Evolutionary conservation across 768 basidiomycete species (phyloP).

Genomic region (Hericium coralloides): DNA sequence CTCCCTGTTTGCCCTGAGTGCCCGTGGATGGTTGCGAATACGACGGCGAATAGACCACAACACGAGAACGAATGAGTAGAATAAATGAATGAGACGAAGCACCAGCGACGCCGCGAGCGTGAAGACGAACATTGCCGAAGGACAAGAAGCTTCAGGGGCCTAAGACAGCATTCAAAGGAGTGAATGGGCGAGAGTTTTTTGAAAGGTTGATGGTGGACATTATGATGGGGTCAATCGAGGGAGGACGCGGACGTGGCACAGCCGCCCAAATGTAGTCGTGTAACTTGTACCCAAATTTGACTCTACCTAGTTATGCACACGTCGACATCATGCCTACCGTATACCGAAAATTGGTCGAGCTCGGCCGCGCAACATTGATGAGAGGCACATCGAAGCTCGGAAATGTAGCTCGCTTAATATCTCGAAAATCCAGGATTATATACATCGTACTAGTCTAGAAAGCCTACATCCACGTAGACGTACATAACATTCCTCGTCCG

Average conservation of each 20-base stretch:
- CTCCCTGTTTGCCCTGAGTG: slow-evolving; percentile 41
- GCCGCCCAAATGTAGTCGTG: neutral
- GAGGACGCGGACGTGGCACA: neutral
- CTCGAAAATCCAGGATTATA: neutral
- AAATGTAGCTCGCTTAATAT: neutral
- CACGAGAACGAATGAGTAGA: slow-evolving; percentile 39
- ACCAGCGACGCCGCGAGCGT: slow-evolving; percentile 26
- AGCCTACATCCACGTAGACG: neutral
- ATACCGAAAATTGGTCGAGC: too few relatives aligned
- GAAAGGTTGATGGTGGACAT: neutral
- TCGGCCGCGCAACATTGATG: too few relatives aligned
- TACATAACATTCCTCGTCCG: neutral
- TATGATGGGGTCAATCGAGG: neutral
- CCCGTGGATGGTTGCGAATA: slow-evolving; percentile 31
- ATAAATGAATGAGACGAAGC: slow-evolving; percentile 48
- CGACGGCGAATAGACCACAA: slow-evolving; percentile 33
- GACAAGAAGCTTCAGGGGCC: neutral
- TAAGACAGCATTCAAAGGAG: neutral
- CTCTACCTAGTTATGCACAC: too few relatives aligned
- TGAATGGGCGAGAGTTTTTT: neutral
- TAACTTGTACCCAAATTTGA: neutral
- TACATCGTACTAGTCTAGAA: neutral
- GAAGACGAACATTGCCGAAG: neutral
- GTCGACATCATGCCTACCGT: too few relatives aligned
- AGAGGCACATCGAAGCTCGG: too few relatives aligned